Evolutionary conservation across 2,329 filamentous ascomycete species (phyloP).

Genomic region (Eutypella sp.): DNA sequence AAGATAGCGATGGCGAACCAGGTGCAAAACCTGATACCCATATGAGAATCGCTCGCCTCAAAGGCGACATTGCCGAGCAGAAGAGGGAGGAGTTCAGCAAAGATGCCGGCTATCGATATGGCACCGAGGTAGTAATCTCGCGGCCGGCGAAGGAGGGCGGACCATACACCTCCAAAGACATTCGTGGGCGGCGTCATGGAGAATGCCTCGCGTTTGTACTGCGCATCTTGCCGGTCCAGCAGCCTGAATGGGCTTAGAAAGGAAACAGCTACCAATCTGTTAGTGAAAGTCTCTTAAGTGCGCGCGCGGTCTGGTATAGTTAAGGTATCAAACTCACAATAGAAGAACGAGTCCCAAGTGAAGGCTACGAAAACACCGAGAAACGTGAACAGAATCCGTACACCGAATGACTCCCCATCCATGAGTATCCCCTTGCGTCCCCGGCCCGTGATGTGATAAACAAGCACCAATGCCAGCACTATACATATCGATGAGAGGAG

Average conservation of each 20-base stretch:
- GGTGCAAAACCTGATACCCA: slow-evolving; percentile 36
- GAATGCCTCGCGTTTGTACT: slow-evolving; percentile 33
- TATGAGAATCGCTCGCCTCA: slow-evolving; percentile 34
- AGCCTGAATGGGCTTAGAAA: slow-evolving; percentile 40
- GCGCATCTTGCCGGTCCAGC: slow-evolving; percentile 31
- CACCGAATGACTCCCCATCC: slow-evolving; percentile 26
- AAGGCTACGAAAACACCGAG: slow-evolving; percentile 30
- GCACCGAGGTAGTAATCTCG: slow-evolving; percentile 35
- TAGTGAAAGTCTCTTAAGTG: slow-evolving; percentile 1
- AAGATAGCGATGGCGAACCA: slow-evolving; percentile 35
- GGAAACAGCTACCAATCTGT: slow-evolving; percentile 33
- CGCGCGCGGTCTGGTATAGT: not conserved
- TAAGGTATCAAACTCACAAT: slow-evolving; percentile 19
- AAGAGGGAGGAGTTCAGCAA: slow-evolving; percentile 47
- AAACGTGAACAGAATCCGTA: slow-evolving; percentile 31
- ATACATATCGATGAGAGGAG: slow-evolving; percentile 19
- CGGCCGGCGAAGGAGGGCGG: slow-evolving; percentile 26
- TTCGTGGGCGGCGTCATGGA: slow-evolving; percentile 36
- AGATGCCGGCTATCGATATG: slow-evolving; percentile 37
- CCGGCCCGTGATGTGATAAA: slow-evolving; percentile 24
- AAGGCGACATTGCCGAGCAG: slow-evolving; percentile 45
- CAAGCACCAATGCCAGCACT: slow-evolving; percentile 18
- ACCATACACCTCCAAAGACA: slow-evolving; percentile 39
- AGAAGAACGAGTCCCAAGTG: slow-evolving; percentile 31
- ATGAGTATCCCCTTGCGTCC: slow-evolving; percentile 15